Evolutionary conservation across 202 grass and related monocot genomes (phyloP), one percentile per base, ranked within the genome.

Genomic region (Brachypodium distachyon): DNA sequence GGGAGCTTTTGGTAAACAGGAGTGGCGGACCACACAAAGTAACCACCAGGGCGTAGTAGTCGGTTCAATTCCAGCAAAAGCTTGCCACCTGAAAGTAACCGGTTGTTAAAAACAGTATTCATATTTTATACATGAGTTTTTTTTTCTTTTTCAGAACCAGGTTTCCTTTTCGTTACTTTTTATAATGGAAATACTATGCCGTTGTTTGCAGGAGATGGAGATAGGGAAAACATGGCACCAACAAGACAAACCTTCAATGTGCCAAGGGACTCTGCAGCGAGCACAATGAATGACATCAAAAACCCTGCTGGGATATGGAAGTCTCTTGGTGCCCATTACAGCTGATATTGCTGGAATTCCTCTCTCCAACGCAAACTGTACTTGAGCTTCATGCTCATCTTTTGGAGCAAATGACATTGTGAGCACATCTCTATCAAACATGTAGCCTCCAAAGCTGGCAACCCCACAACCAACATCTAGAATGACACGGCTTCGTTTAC

Each of bases 401-500:
- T 99, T 99, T 50, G 96, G 96, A 78, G 96, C 96, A 83, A 99
- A 99, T 79, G 96, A 99, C 96, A 96, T 96, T 12, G 92, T 77
- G 44, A 99, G 81, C 27, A 83, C 89, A 77, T 96, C 90, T 96
- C 96, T 96, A 50, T 99, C 96, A 81, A 99, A 99, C 76, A 96
- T 86, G 78, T 91, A 99, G 18, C 96, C 96, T 44, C 96, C 96
- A 89, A 99, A 99, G 70, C 92, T 99, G 40, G 96, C 96, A 79
- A 99, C 96, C 52, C 96, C 92, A 90, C 92, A 93, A 62, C 96
- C 96, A 79, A 99, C 87, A 87, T 99, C 96, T 65, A 99, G 67
- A 39, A 99, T 87, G 13, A 93, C 87, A 12, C 92, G 89, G 55
- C 85, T 91, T 63, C 67, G 70, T 75, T 96, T 93, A 46, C 96